A percentile compares a stretch with the other conserved stretches of the same genome.
Evolutionary conservation across 2,329 filamentous ascomycete species (phyloP).

Genomic region (Verticillium zaregamsianum): DNA sequence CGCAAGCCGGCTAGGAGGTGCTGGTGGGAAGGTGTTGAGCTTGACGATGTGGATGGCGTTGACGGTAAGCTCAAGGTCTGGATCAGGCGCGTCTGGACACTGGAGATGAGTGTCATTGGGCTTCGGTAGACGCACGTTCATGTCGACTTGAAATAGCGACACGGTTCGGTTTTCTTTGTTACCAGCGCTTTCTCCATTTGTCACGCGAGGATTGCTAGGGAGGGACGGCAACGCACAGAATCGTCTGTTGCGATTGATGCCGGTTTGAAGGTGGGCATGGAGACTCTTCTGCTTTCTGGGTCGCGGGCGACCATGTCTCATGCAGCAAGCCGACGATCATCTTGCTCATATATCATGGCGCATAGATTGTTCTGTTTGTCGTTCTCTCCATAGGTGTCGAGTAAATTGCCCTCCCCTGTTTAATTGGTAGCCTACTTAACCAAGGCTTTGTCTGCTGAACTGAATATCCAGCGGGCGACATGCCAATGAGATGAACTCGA

Average conservation of each 20-base stretch:
- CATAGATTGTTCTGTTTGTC: too few species aligned
- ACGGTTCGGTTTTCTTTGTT: not conserved
- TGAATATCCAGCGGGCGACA: too few species aligned
- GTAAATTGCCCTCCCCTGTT: too few species aligned
- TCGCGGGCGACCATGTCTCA: not conserved
- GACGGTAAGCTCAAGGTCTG: conserved; percentile 93
- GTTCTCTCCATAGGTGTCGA: too few species aligned
- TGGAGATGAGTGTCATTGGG: conserved; percentile 96
- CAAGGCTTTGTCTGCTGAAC: too few species aligned
- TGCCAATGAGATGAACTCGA: too few species aligned
- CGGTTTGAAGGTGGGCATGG: not conserved
- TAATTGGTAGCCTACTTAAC: too few species aligned
- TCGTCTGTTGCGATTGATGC: not conserved
- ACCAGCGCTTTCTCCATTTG: not conserved
- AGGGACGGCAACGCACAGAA: not conserved
- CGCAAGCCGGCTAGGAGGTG: conserved; percentile 92
- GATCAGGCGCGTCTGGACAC: conserved; percentile 96
- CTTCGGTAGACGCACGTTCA: conserved; percentile 48
- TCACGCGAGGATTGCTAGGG: not conserved
- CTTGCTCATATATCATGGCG: not conserved
- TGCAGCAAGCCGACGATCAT: not conserved
- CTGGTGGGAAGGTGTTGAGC: conserved; percentile 98
- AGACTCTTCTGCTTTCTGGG: not conserved
- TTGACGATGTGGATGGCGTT: conserved; percentile 84
- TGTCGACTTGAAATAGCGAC: not conserved